Conservation (phyloP, 352 stramenopile species). For the Globisporangium sylvaticum region DNA sequence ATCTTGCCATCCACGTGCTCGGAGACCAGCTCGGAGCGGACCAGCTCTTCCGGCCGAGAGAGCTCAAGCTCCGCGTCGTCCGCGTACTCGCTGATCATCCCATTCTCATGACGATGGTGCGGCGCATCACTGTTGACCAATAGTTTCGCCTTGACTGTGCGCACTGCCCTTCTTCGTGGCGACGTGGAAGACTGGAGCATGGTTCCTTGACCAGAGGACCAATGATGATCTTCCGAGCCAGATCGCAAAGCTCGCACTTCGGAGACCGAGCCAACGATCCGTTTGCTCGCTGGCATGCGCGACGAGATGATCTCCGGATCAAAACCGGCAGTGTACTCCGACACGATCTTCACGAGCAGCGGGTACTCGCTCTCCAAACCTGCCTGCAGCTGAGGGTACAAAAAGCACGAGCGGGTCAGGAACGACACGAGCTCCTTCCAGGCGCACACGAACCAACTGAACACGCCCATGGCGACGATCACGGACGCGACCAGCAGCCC, state of each 20-base stretch:
- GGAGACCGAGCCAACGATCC: conserved; percentile 10
- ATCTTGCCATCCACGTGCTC: conserved; percentile 31
- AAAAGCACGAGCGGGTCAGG: conserved; percentile 74
- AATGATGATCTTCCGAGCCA: neutral
- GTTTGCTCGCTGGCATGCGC: conserved; percentile 25
- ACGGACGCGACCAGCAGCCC: conserved; percentile 65
- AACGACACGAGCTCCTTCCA: conserved; percentile 80
- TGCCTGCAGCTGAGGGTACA: conserved; percentile 75
- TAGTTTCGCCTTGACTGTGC: conserved; percentile 10
- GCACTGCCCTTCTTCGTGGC: conserved; percentile 7
- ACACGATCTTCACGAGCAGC: conserved; percentile 76
- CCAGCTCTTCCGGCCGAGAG: conserved; percentile 5
- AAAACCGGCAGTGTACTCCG: conserved; percentile 77
- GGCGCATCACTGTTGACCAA: conserved; percentile 4
- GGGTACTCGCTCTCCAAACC: conserved; percentile 75
- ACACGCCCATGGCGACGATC: conserved; percentile 76
- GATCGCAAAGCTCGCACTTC: conserved; percentile 3
- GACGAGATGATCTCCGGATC: conserved; percentile 70
- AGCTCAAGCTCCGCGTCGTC: conserved; percentile 14
- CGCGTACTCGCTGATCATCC: conserved; percentile 4
- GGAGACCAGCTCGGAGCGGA: neutral
- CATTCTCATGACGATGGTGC: neutral
- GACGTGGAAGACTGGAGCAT: conserved; percentile 8
- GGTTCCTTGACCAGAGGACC: conserved; percentile 13
- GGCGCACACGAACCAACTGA: conserved; percentile 72